Percentiles rank a stretch among this genome's conserved stretches.
Evolutionary conservation across 257 asterid genomes (phyloP).

Genomic region (Petunia axillaris): DNA sequence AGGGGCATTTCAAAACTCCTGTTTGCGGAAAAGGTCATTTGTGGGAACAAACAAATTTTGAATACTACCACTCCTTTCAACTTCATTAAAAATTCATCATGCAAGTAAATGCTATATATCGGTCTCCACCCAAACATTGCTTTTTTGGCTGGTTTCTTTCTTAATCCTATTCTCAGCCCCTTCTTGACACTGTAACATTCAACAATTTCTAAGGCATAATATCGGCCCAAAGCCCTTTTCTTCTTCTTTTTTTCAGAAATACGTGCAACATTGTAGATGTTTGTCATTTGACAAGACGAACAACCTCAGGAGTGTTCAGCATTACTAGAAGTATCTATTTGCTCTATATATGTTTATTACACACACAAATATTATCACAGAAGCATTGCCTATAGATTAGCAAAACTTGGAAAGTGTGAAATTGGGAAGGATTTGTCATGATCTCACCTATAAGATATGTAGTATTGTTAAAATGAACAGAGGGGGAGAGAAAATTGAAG

Average conservation of each 20-base stretch:
- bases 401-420: not conserved
- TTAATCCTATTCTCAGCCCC: not conserved
- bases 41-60: not conserved
- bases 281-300: not conserved
- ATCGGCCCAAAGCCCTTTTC: not conserved
- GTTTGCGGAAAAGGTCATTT: not conserved
- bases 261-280: not conserved
- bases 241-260: not conserved
- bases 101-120: not conserved
- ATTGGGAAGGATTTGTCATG: not conserved
- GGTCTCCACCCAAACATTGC: not conserved
- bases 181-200: not conserved
- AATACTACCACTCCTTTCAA: not conserved
- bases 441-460: not conserved
- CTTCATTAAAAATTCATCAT: not conserved
- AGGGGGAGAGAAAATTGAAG: not conserved
- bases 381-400: not conserved
- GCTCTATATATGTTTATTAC: not conserved
- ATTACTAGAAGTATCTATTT: not conserved
- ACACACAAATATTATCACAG: not conserved
- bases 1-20: too few relatives aligned
- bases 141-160: not conserved
- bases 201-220: constrained; percentile 19
- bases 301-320: not conserved
- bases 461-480: not conserved